Base-by-base conservation (phyloP, 257 asterid genomes). In the Lycium ferocissimum region DNA sequence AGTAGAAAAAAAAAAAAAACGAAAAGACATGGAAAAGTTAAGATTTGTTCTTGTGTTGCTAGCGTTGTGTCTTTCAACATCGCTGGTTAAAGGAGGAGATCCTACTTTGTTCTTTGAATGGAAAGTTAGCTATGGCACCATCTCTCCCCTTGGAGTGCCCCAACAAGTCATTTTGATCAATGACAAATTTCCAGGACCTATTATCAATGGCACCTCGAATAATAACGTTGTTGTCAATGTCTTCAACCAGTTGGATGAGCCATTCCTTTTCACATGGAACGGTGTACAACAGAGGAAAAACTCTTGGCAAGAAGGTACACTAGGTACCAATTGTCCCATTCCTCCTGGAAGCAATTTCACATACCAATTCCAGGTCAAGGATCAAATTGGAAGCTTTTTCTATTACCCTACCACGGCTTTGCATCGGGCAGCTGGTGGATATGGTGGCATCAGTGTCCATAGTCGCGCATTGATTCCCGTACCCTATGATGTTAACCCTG, bases 261-360 rank as follows among this genome's bases (percentile, higher is more conserved):
- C 97, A 1, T 86, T 94, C 72, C 87, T 94, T 18, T 71, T 94
- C 61, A 87, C 91, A 0, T 94, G 96, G 96, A 89, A 89, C 2
- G 97, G 97, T 2, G 26, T 94, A 47, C 96, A 94, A 37, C 97
- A 91, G 66, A 89, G 97, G 91, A 92, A 92, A 86, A 94, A 94
- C 53, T 92, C 95, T 1, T 94, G 97, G 97, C 90, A 87, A 40
- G 97, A 91, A 38, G 97, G 97, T 0, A 51, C 85, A 17, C 72
- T 82, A 0, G 97, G 95, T 2, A 92, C 96, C 11, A 91, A 63
- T 9, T 94, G 96, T 53, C 97, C 96, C 1, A 94, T 94, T 51
- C 86, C 70, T 2, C 95, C 96, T 0, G 95, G 93, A 1, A 83
- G 89, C 1, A 94, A 92, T 82, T 90, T 33, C 83, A 94, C 97